Percentiles rank a stretch among this genome's conserved stretches.
These are phyloP conservation scores for Solanum peruvianum DNA, from an alignment of 257 asterid genomes.

Conservation along the genomic window DNA sequence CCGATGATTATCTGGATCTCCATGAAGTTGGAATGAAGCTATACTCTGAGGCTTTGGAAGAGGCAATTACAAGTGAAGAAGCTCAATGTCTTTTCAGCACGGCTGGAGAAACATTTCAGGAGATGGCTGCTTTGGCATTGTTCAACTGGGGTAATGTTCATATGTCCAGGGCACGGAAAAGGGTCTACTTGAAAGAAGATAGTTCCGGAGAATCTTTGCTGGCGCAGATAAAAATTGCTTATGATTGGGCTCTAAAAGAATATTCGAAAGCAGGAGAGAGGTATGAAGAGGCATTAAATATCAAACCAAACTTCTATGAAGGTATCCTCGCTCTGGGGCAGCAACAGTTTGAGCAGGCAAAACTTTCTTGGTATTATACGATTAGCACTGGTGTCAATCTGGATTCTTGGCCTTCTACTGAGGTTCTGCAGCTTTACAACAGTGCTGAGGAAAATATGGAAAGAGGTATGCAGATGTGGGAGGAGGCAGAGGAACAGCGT, in stretches of 20 bases:
- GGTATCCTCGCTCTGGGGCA: constrained; percentile 63
- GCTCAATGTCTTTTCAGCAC: constrained; percentile 51
- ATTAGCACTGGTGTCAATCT: constrained; percentile 40
- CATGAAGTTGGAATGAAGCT: constrained; percentile 70
- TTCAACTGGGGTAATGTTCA: constrained; percentile 85
- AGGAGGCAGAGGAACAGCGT: constrained; percentile 38
- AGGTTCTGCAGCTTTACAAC: constrained; percentile 60
- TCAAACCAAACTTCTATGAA: constrained; percentile 61
- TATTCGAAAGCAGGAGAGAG: constrained; percentile 48
- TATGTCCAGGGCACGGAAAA: constrained; percentile 68
- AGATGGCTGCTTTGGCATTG: constrained; percentile 79
- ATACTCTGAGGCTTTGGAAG: constrained; percentile 74
- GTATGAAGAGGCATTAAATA: constrained; percentile 59
- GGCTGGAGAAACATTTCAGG: constrained; percentile 73
- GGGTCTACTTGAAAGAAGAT: constrained; percentile 45
- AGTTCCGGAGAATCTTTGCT: constrained; percentile 39
- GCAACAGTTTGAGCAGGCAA: constrained; percentile 79
- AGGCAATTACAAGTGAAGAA: constrained; percentile 68
- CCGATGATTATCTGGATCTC: constrained; percentile 62
- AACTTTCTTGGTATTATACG: constrained; percentile 70
- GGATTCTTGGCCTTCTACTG: constrained; percentile 49
- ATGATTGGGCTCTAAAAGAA: constrained; percentile 64
- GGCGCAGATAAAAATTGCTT: constrained; percentile 32
- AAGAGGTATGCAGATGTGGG: constrained; percentile 78
- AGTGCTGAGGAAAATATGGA: constrained; percentile 72